Evolutionary conservation across 768 basidiomycete species (phyloP), one percentile per base, ranked within the genome.

Genomic region (Kwoniella heveanensis): DNA sequence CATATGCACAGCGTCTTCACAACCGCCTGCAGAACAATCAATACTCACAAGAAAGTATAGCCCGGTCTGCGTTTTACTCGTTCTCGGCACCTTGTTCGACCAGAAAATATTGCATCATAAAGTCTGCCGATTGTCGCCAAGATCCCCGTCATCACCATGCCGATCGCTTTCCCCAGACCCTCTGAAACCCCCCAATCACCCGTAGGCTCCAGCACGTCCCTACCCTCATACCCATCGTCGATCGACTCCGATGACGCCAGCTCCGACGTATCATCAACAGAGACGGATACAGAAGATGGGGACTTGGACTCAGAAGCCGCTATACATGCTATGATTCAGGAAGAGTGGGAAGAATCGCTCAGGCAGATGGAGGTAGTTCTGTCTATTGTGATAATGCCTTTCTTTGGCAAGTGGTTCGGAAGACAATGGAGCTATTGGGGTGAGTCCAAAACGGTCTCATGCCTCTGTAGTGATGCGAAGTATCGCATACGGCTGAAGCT

Each of bases 311-410:
- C 86, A 86, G 70, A 85, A 83, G 44, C 82, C 88, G 66, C 64
- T 19, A 50, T 50, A 51, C 65, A 67, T 39, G 70, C 70, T 13
- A 68, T 79, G 68, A 89, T 90, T 1, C 90, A 93, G 79, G 85
- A 89, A 77, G 93, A 96, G 82, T 95, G 93, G 93, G 88, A 92
- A 72, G 93, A 96, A 79, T 90, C 89, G 73, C 74, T 95, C 54
- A 82, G 87, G 64, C 92, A 96, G 77, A 84, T 96, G 49, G 88
- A 90, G 76, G 85, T 91, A 76, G 85, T 95, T 21, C 80, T 90
- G 56, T 85, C 89, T 37, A 83, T 91, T 60, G 88, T 94, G 25
- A 82, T 94, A 50, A 82, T 96, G 62, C 93, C 93, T 1, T 89
- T 87, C 81, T 78, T 92, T 62, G 93, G 93, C 57, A 93, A 91